Conservation (phyloP, 2,329 filamentous ascomycete species). For the Chaetothyriales sp. region DNA sequence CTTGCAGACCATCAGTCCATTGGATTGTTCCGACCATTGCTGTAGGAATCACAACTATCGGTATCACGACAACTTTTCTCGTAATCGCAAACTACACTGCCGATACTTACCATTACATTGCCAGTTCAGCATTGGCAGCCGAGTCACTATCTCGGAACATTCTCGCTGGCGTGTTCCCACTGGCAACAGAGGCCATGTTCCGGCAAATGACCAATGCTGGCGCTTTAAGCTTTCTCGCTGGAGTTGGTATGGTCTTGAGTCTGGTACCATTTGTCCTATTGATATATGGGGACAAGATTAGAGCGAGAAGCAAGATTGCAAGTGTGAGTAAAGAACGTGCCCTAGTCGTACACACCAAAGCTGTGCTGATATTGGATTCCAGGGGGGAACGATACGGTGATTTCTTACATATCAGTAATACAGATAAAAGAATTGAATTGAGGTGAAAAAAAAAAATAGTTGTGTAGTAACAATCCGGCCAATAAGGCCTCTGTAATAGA, state of each 20-base stretch:
- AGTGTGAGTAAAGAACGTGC: too few relatives aligned
- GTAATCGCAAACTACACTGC: constrained; percentile 35
- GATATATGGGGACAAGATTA: constrained; percentile 27
- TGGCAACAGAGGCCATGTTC: constrained; percentile 29
- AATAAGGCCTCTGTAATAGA: too few relatives aligned
- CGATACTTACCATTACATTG: constrained; percentile 35
- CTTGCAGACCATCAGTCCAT: constrained; percentile 16
- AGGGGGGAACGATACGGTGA: too few relatives aligned
- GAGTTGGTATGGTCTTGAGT: constrained; percentile 26
- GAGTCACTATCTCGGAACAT: constrained; percentile 31
- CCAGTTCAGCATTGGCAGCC: constrained; percentile 32
- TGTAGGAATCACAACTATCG: constrained; percentile 25
- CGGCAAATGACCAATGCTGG: constrained; percentile 28
- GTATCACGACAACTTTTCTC: constrained; percentile 31
- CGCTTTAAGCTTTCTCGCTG: constrained; percentile 30
- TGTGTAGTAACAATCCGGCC: too few relatives aligned
- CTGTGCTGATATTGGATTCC: too few relatives aligned
- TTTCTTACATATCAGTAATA: too few relatives aligned
- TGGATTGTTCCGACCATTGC: constrained; percentile 24
- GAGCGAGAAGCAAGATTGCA: constrained; percentile 16
- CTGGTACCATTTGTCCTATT: constrained; percentile 29
- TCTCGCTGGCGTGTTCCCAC: constrained; percentile 33
- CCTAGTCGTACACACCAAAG: too few relatives aligned
- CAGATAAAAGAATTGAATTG: too few relatives aligned
- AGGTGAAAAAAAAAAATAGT: too few relatives aligned